phyloP scores from a whole-genome alignment of 768 basidiomycete species.

The Mycena rebaudengoi region DNA sequence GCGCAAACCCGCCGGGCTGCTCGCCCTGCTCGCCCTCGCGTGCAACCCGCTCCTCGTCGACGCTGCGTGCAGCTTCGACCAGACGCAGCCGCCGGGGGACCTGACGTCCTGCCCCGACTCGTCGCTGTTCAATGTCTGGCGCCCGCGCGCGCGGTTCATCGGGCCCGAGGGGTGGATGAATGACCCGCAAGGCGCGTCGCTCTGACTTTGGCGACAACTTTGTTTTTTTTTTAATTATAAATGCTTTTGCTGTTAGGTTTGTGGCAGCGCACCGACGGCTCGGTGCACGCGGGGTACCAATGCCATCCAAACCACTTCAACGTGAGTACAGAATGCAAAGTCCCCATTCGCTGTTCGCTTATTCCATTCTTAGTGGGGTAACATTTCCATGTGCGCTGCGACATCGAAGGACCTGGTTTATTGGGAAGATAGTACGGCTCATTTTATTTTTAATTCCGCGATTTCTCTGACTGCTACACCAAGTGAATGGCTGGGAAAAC shows the following conservation, averaged over 20 bases:
- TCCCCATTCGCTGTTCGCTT: not conserved
- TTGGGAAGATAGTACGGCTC: slow-evolving; percentile 22
- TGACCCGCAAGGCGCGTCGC: slow-evolving; percentile 15
- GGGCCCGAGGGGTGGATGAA: slow-evolving; percentile 22
- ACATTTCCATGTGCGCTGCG: slow-evolving; percentile 20
- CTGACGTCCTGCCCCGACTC: slow-evolving; percentile 16
- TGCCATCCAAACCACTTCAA: slow-evolving; percentile 15
- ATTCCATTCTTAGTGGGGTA: slow-evolving; percentile 13
- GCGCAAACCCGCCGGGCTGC: not conserved
- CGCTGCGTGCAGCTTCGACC: slow-evolving; percentile 14
- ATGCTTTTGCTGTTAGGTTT: slow-evolving; percentile 11
- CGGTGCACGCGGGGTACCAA: slow-evolving; percentile 23
- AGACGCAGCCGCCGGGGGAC: slow-evolving; percentile 5
- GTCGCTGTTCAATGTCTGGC: slow-evolving; percentile 23
- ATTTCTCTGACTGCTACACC: not conserved
- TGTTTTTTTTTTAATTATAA: too few species aligned
- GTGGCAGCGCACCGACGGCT: slow-evolving; percentile 19
- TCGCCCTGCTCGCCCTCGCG: too few species aligned
- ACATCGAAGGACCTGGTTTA: slow-evolving; percentile 22
- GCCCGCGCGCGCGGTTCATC: slow-evolving; percentile 16
- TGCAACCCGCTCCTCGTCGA: not conserved
- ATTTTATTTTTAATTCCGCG: not conserved
- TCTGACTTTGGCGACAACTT: too few species aligned
- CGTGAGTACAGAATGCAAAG: not conserved
- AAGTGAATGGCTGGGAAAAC: slow-evolving; percentile 26